Evolutionary conservation across 2,329 filamentous ascomycete genomes (phyloP).

Genomic region (Trichophyton benhamiae): DNA sequence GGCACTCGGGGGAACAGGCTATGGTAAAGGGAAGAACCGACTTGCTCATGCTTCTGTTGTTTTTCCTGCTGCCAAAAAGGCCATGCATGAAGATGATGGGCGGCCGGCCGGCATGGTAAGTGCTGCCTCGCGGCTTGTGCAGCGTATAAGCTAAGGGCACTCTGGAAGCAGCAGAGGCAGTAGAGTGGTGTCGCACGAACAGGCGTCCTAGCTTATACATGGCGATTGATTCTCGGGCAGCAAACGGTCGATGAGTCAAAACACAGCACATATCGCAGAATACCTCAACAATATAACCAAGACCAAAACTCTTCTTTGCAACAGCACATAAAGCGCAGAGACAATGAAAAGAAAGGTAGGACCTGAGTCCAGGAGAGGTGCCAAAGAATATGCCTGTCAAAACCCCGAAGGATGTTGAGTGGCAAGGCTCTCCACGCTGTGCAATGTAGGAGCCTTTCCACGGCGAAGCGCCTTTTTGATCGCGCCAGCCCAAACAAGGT

Average conservation of each 20-base stretch:
- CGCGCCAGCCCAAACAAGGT: slow-evolving; percentile 39
- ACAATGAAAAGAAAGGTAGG: slow-evolving; percentile 31
- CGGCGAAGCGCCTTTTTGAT: slow-evolving; percentile 36
- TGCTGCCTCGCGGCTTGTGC: background rate
- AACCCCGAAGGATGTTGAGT: slow-evolving; percentile 40
- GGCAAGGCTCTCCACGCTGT: slow-evolving; percentile 42
- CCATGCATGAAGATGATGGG: slow-evolving; percentile 8
- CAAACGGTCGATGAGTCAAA: background rate
- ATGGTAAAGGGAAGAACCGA: background rate
- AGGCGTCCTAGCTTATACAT: background rate
- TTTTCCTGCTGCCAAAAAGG: slow-evolving; percentile 7
- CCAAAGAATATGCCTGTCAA: slow-evolving; percentile 41
- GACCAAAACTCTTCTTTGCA: slow-evolving; percentile 24
- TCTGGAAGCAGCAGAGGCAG: background rate
- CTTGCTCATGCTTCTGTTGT: slow-evolving; percentile 8
- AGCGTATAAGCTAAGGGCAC: slow-evolving; percentile 4
- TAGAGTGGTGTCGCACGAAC: background rate
- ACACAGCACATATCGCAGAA: background rate
- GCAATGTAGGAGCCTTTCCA: slow-evolving; percentile 45
- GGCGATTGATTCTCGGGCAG: background rate
- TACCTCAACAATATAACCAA: background rate
- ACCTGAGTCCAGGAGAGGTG: slow-evolving; percentile 24
- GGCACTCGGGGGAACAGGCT: too few species aligned
- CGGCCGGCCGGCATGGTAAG: background rate
- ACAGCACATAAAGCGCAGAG: slow-evolving; percentile 23